Evolutionary conservation across 2,329 filamentous ascomycete species (phyloP), one percentile per base, ranked within the genome.

Genomic region (Talaromyces piceae): DNA sequence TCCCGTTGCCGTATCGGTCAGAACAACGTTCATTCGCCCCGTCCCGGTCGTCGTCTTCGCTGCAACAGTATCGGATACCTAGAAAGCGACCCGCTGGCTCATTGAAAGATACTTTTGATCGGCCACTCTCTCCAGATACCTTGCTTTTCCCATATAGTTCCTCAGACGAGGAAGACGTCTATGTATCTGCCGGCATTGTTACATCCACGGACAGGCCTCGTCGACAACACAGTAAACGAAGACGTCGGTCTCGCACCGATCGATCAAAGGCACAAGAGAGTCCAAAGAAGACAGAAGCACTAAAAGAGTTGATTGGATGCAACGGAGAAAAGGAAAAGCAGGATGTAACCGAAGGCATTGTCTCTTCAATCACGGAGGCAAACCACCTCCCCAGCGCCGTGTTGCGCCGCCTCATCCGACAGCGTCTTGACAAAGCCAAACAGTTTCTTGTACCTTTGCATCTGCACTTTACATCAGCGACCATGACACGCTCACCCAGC

Each of bases 141-240:
- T 46, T 44, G 27, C 13, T 41, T 7, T 46, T 44, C n/a, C 20
- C 49, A 12, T 49, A 49, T 6, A 49, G 33, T 33, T 49, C 46
- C 3, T 46, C 51, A 8, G 41, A 49, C 5, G 53, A 57, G 16
- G 61, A 61, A 39, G 65, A 64, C 22, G 64, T 67, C 30, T 61
- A 61, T 37, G 57, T 58, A 3, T 68, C 66, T 41, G 66, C 67
- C 3, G 67, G 66, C 0, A 67, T 70, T 18, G 49, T 63, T 16
- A 62, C 61, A 4, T 54, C 60, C 5, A 59, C 57, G 26, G 3
- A 16, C 13, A 43, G 49, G 25, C 30, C 16, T 12, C 41, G 33
- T 1, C 28, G 41, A 26, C 16, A 20, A 25, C 39, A 30, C 9
- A 41, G 26, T 23, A 18, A 27, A 20, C 23, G 31, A 16, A 16